These are phyloP conservation scores for grape (Vitis vinifera) DNA, from an alignment of 164 flowering plant genomes.

Conservation along the genomic window DNA sequence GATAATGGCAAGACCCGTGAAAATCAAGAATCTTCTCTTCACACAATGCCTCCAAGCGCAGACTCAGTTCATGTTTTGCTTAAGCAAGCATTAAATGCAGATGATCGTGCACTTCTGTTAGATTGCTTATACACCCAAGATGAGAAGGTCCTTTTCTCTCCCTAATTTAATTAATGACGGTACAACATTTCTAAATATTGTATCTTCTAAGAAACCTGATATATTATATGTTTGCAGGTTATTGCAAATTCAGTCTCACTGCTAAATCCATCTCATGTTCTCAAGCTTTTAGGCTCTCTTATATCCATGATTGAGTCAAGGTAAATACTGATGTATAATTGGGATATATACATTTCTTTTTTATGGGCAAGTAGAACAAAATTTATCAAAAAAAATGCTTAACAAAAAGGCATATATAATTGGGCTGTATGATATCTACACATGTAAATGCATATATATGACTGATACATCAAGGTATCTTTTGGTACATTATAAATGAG, in stretches of 20 bases:
- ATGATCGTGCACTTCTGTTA: conserved; percentile 72
- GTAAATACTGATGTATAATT: conserved; percentile 28
- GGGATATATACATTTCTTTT: too few relatives aligned
- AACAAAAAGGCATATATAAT: too few relatives aligned
- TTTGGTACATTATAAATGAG: too few relatives aligned
- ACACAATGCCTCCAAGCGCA: conserved; percentile 75
- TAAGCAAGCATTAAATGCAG: conserved; percentile 89
- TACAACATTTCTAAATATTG: neutral
- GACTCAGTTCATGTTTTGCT: conserved; percentile 86
- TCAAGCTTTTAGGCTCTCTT: conserved; percentile 73
- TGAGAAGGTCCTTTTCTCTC: conserved; percentile 53
- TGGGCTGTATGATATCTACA: too few relatives aligned
- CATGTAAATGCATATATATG: too few relatives aligned
- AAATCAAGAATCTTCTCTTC: conserved; percentile 24
- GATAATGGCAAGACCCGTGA: conserved; percentile 18
- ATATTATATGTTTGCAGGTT: conserved; percentile 50
- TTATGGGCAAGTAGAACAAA: too few relatives aligned
- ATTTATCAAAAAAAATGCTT: too few relatives aligned
- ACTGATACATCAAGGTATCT: too few relatives aligned
- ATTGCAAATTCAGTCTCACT: conserved; percentile 68
- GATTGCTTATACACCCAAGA: conserved; percentile 84
- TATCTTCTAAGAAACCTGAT: too few relatives aligned
- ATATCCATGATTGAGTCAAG: conserved; percentile 66
- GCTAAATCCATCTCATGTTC: conserved; percentile 70
- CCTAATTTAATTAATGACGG: neutral